Evolutionary conservation across 169 alveolate genomes (phyloP).

Genomic region (Cryptosporidium parvum): DNA sequence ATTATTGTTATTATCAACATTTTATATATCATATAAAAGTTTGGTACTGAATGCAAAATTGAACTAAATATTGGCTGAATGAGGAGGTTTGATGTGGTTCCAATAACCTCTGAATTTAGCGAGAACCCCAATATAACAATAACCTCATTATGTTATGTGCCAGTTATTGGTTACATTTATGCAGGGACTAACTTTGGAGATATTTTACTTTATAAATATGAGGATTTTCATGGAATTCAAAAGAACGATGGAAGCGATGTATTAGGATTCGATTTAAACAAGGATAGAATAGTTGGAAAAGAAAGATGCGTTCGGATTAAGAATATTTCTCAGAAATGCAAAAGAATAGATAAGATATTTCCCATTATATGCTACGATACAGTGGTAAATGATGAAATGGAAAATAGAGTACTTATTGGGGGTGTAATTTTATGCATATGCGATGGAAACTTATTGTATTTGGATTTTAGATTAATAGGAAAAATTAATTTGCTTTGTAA

Average conservation of each 20-base stretch:
- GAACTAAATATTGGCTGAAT: background rate
- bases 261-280: background rate
- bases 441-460: conserved; percentile 30
- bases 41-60: background rate
- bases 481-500: conserved; percentile 23
- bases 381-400: conserved; percentile 6
- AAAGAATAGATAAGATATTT: conserved; percentile 55
- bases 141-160: conserved; percentile 60
- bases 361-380: conserved; percentile 54
- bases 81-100: conserved; percentile 75
- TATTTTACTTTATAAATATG: conserved; percentile 48
- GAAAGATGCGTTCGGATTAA: conserved; percentile 19
- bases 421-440: conserved; percentile 59
- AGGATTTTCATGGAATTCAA: conserved; percentile 11
- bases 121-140: conserved; percentile 48
- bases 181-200: conserved; percentile 70
- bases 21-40: background rate
- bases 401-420: conserved; percentile 13
- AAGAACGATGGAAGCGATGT: background rate
- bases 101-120: conserved; percentile 67
- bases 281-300: conserved; percentile 16
- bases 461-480: conserved; percentile 49
- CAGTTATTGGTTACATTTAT: conserved; percentile 68
- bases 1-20: background rate
- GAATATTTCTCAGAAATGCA: conserved; percentile 50